Evolutionary conservation across 306 rosid species (phyloP).

Genomic region (Senna siamea): DNA sequence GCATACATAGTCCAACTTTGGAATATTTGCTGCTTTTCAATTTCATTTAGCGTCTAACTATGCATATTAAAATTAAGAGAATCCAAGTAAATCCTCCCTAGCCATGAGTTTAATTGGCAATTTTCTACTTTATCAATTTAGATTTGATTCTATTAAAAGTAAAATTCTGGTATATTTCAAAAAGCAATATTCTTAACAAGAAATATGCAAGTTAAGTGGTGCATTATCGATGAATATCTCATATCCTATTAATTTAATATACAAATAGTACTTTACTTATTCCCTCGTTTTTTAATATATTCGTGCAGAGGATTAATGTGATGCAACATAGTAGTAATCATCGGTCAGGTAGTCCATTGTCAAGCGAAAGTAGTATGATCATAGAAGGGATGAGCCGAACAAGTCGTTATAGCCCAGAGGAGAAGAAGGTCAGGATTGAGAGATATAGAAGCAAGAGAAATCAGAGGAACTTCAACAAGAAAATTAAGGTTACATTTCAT

Average conservation of each 20-base stretch:
- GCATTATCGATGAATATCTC: too few relatives aligned
- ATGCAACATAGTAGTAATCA: constrained; percentile 39
- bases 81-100: too few relatives aligned
- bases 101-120: too few relatives aligned
- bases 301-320: constrained; percentile 50
- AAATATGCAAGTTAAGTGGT: too few relatives aligned
- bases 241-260: too few relatives aligned
- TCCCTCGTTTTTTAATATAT: background rate
- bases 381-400: constrained; percentile 85
- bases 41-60: background rate
- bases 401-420: constrained; percentile 76
- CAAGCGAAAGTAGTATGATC: constrained; percentile 80
- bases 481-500: constrained; percentile 75
- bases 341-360: constrained; percentile 58
- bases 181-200: too few relatives aligned
- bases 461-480: constrained; percentile 88
- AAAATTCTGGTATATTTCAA: too few relatives aligned
- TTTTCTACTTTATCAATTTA: too few relatives aligned
- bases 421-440: constrained; percentile 83
- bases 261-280: too few relatives aligned
- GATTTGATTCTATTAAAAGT: too few relatives aligned
- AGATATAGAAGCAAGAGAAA: constrained; percentile 80
- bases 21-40: background rate
- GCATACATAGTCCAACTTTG: background rate
- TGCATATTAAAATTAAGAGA: too few relatives aligned